Evolutionary conservation across 495 filamentous ascomycete genomes (phyloP).

Genomic region (Usnea hakonensis): DNA sequence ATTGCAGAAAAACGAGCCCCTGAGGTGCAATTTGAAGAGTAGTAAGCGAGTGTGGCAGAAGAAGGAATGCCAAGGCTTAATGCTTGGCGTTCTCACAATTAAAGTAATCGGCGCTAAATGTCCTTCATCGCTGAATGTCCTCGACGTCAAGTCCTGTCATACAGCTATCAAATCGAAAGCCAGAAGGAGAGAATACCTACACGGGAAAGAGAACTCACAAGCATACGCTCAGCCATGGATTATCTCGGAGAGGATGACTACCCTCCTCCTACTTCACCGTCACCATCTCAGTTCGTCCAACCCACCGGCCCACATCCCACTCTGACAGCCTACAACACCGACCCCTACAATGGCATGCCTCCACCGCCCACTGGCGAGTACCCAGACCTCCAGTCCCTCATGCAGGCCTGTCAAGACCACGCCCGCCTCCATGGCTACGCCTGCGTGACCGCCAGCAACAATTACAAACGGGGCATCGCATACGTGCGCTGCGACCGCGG

Average conservation of each 20-base stretch:
- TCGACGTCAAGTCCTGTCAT: constrained; percentile 2
- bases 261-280: constrained; percentile 7
- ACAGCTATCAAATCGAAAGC: constrained; percentile 1
- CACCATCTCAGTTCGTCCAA: neutral
- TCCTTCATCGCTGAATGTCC: neutral
- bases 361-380: constrained; percentile 20
- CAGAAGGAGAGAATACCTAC: neutral
- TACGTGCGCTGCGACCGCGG: constrained; percentile 25
- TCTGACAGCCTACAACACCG: constrained; percentile 8
- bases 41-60: neutral
- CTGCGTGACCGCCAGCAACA: constrained; percentile 25
- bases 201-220: neutral
- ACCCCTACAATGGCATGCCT: constrained; percentile 24
- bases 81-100: neutral
- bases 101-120: no score
- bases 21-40: no score
- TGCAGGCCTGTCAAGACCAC: constrained; percentile 22
- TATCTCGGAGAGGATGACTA: constrained; percentile 21
- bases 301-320: neutral
- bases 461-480: constrained; percentile 26
- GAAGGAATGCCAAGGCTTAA: neutral
- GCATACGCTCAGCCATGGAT: constrained; percentile 12
- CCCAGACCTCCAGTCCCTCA: constrained; percentile 19
- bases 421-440: constrained; percentile 21
- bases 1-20: no score